Conservation (phyloP, 257 asterid genomes). For the Solanum pimpinellifolium region DNA sequence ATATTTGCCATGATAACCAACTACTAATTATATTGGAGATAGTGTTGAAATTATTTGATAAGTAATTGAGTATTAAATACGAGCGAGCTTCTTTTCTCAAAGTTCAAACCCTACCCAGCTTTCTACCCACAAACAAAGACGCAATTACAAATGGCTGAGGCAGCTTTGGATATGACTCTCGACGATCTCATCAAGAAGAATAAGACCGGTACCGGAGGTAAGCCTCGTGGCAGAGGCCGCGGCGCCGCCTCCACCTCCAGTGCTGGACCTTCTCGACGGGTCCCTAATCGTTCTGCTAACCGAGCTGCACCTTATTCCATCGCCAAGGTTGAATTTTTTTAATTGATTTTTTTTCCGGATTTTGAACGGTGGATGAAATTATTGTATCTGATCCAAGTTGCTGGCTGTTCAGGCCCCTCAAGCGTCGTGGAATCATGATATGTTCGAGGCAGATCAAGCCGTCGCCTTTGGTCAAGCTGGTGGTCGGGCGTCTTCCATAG, state of each 20-base stretch:
- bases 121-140: not conserved
- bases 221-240: conserved; percentile 38
- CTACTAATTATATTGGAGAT: no score
- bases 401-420: conserved; percentile 69
- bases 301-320: conserved; percentile 59
- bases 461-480: conserved; percentile 12
- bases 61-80: no score
- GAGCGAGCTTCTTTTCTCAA: not conserved
- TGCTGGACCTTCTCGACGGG: conserved; percentile 80
- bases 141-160: conserved; percentile 55
- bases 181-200: conserved; percentile 93
- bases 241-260: conserved; percentile 27
- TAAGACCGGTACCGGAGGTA: conserved; percentile 39
- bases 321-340: conserved; percentile 45
- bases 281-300: conserved; percentile 43
- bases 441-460: conserved; percentile 35
- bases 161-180: conserved; percentile 70
- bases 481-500: conserved; percentile 59
- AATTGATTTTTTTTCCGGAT: not conserved
- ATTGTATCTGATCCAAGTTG: not conserved
- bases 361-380: not conserved
- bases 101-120: not conserved
- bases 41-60: no score
- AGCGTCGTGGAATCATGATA: conserved; percentile 69
- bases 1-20: no score